These are phyloP conservation scores for Coniella vitis DNA, from an alignment of 2,329 filamentous ascomycete species.

Conservation along the genomic window DNA sequence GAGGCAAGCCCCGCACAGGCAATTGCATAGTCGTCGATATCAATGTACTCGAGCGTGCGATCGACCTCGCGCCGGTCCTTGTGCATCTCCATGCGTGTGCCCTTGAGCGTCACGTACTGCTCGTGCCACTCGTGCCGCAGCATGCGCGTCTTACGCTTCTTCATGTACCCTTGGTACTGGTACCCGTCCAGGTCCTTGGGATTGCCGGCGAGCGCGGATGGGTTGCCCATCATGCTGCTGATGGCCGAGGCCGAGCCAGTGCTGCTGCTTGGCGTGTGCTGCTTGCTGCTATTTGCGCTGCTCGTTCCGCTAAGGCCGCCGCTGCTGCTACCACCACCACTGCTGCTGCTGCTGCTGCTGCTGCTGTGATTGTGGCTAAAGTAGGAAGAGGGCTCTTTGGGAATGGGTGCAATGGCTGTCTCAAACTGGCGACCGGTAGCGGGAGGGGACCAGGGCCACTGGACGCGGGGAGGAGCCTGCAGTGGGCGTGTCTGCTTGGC, in stretches of 20 bases:
- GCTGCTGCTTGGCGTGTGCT: constrained; percentile 22
- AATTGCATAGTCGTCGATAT: constrained; percentile 84
- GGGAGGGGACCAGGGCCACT: constrained; percentile 47
- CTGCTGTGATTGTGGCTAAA: constrained; percentile 14
- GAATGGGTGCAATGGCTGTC: constrained; percentile 34
- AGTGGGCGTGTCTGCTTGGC: constrained; percentile 33
- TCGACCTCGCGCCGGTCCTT: constrained; percentile 47
- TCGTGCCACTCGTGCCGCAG: constrained; percentile 91
- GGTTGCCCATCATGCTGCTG: constrained; percentile 21
- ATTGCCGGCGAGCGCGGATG: constrained; percentile 14
- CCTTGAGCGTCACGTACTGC: constrained; percentile 80
- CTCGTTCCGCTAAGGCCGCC: constrained; percentile 21
- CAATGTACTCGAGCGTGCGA: constrained; percentile 67
- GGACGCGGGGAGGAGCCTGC: constrained; percentile 46
- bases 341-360: constrained; percentile 20
- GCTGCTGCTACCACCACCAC: constrained; percentile 2
- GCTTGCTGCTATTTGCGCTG: constrained; percentile 10
- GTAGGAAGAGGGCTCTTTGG: constrained; percentile 9
- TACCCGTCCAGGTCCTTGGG: constrained; percentile 41
- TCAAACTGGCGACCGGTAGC: constrained; percentile 39
- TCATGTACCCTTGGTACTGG: constrained; percentile 80
- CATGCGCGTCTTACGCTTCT: constrained; percentile 85
- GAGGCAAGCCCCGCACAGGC: constrained; percentile 73
- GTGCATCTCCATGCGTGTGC: constrained; percentile 70
- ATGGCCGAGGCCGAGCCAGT: constrained; percentile 19